Evolutionary conservation across 768 basidiomycete genomes (phyloP), one percentile per base, ranked within the genome.

Genomic region (Boletus reticuloceps): DNA sequence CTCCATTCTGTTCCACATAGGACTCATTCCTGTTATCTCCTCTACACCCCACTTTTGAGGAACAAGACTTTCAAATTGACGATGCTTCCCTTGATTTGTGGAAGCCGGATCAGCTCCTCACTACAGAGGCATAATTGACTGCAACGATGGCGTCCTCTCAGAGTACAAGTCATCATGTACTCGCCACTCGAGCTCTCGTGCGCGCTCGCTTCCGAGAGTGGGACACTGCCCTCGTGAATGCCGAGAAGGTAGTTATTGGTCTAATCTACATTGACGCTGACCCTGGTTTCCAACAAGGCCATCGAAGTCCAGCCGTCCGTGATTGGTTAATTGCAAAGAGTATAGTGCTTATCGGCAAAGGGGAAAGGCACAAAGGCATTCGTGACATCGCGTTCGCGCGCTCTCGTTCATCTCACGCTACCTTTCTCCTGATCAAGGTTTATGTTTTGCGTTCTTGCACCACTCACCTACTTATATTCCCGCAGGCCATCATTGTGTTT

Each of bases 391-490:
- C 47, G 6, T 39, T 49, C 17, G 25, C 13, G 11, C 47, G 3
- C 16, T 6, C 9, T 2, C 37, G 14, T n/a, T 29, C 37, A n/a
- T 12, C 25, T 19, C 17, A 19, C 3, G 22, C 12, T 27, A 37
- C 16, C 19, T 38, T 38, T n/a, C 16, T 38, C 25, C 47, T 48
- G 4, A 27, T 27, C 27, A 1, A 84, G 37, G 79, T 25, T 25
- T 25, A 5, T 6, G 6, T n/a, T 9, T 19, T 11, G 9, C 10
- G 2, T 11, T 2, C 16, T 29, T 14, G 9, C 7, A 22, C 22
- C 22, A 22, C 22, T 22, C 22, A 22, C 22, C 22, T 22, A 3
- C 22, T 22, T 2, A 17, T 4, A 17, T 4, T 22, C 22, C 27
- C 34, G 9, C 20, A 44, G 43, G 43, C 43, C 27, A 17, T 44